phyloP scores from a whole-genome alignment of 306 rosid species.

The Fragaria iinumae region DNA sequence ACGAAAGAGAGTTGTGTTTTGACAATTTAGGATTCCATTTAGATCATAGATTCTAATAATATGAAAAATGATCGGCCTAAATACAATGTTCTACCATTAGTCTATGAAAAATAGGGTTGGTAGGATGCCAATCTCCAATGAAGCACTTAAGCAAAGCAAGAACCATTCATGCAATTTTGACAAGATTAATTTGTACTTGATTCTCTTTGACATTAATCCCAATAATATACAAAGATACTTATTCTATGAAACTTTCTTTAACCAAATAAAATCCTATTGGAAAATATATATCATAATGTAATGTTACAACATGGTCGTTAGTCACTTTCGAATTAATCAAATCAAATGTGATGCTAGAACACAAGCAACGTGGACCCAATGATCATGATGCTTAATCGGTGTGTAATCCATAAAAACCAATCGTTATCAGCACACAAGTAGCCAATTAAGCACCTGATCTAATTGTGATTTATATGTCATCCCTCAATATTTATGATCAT shows the following conservation, averaged over 20 bases:
- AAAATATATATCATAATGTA: neutral
- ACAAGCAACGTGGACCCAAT: conserved; percentile 35
- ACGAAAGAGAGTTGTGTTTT: neutral
- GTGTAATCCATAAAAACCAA: conserved; percentile 38
- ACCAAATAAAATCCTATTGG: conserved; percentile 1
- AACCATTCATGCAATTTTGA: conserved; percentile 33
- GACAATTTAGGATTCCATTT: too few species aligned
- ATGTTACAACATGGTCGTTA: conserved; percentile 30
- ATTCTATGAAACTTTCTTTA: neutral
- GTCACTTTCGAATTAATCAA: conserved; percentile 44
- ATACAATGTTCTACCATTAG: neutral
- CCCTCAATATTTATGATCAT: neutral
- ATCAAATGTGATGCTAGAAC: conserved; percentile 14
- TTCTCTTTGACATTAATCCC: conserved; percentile 40
- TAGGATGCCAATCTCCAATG: conserved; percentile 49
- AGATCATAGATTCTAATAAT: neutral
- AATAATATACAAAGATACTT: conserved; percentile 34
- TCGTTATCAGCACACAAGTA: conserved; percentile 29
- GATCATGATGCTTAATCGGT: conserved; percentile 23
- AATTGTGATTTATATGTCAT: conserved; percentile 3
- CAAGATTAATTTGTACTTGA: conserved; percentile 30
- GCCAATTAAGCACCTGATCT: conserved; percentile 29
- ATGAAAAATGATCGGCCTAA: neutral
- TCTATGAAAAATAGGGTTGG: neutral
- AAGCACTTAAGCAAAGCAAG: conserved; percentile 44